These are phyloP conservation scores for Verbascum thapsus DNA, from an alignment of 257 asterid species.

Conservation along the genomic window DNA sequence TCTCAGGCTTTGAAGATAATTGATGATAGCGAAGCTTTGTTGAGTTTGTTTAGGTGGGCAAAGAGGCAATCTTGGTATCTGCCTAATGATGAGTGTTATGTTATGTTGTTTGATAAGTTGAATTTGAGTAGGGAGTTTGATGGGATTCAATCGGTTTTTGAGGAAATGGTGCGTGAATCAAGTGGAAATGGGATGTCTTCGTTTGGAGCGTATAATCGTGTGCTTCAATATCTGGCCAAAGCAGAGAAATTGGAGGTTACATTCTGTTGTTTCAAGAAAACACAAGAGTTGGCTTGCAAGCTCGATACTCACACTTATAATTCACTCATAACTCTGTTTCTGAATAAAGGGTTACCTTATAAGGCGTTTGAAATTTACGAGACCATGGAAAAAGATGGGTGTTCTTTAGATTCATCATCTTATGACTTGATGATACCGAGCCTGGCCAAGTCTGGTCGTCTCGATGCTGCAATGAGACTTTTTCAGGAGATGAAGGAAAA, in stretches of 20 bases:
- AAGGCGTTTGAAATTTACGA: conserved; percentile 95
- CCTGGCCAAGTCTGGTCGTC: conserved; percentile 90
- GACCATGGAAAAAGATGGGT: conserved; percentile 59
- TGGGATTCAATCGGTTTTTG: conserved; percentile 78
- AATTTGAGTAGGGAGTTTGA: conserved; percentile 71
- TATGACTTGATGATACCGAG: conserved; percentile 91
- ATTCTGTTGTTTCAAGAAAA: conserved; percentile 91
- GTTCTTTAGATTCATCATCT: conserved; percentile 76
- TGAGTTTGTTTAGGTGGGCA: conserved; percentile 87
- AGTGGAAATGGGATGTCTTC: conserved; percentile 44
- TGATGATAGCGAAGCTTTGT: conserved; percentile 67
- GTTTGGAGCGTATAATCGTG: conserved; percentile 68
- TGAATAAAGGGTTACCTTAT: conserved; percentile 78
- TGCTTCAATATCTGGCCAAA: conserved; percentile 83
- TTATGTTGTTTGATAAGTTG: conserved; percentile 71
- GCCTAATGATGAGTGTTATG: conserved; percentile 71
- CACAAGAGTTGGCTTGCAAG: conserved; percentile 71
- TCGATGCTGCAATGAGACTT: conserved; percentile 69
- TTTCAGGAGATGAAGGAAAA: conserved; percentile 56
- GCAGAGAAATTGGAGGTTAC: conserved; percentile 94
- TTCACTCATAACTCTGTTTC: conserved; percentile 76
- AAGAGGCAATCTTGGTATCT: conserved; percentile 84
- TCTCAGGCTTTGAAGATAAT: conserved; percentile 80
- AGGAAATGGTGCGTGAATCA: conserved; percentile 82
- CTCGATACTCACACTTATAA: conserved; percentile 78